Evolutionary conservation across 2,329 filamentous ascomycete genomes (phyloP).

Genomic region (Cordyceps farinosa): DNA sequence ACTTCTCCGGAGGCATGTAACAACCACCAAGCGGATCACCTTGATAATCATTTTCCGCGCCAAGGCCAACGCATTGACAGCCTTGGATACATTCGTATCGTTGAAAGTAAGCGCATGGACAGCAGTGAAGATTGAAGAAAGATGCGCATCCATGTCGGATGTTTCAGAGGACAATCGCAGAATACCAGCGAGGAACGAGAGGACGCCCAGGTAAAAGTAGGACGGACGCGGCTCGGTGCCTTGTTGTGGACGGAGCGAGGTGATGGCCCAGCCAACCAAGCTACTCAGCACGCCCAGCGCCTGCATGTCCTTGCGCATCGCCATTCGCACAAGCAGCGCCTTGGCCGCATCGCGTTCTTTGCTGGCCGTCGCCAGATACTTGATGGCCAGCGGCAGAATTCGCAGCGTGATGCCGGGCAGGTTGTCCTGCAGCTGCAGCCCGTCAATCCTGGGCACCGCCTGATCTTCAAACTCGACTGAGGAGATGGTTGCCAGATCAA

Average conservation of each 20-base stretch:
- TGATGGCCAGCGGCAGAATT: conserved; percentile 66
- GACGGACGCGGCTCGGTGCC: conserved; percentile 45
- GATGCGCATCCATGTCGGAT: conserved; percentile 66
- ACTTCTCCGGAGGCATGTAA: conserved; percentile 58
- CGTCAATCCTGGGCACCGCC: conserved; percentile 39
- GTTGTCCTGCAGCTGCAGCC: conserved; percentile 53
- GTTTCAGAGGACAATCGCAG: conserved; percentile 66
- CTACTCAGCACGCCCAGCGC: conserved; percentile 64
- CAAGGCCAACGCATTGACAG: conserved; percentile 68
- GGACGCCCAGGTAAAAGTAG: conserved; percentile 73
- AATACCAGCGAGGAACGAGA: conserved; percentile 76
- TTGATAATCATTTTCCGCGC: conserved; percentile 82
- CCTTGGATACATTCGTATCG: conserved; percentile 45
- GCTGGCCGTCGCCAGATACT: conserved; percentile 69
- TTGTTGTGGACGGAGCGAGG: conserved; percentile 48
- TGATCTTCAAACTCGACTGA: conserved; percentile 49
- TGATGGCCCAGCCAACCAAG: conserved; percentile 68
- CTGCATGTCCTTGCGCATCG: conserved; percentile 87
- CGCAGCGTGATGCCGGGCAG: conserved; percentile 69
- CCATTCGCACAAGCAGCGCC: conserved; percentile 72
- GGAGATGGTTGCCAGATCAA: conserved; percentile 85
- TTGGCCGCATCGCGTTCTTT: conserved; percentile 91
- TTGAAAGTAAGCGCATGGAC: conserved; percentile 57
- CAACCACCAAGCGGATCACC: conserved; percentile 70
- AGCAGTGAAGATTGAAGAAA: conserved; percentile 62